These are phyloP conservation scores for Mycosarcoma maydis DNA, from an alignment of 1,284 basidiomycete species.

Conservation along the genomic window DNA sequence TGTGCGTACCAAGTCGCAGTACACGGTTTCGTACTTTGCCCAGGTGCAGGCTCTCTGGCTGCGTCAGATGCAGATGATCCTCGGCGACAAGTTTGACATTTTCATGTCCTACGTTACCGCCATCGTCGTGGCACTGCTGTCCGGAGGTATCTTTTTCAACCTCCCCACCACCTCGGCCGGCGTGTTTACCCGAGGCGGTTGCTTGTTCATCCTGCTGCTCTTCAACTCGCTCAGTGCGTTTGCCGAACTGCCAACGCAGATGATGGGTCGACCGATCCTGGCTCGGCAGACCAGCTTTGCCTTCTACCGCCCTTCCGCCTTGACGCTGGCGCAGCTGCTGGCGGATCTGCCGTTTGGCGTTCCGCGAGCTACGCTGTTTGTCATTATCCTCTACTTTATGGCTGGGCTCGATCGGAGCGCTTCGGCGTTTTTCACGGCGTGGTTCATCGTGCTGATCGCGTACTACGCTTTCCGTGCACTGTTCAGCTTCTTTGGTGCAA, in stretches of 20 bases:
- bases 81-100: conserved; percentile 85
- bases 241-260: conserved; percentile 54
- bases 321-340: conserved; percentile 53
- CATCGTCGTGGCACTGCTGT: conserved; percentile 75
- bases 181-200: conserved; percentile 82
- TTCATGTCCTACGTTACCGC: conserved; percentile 68
- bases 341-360: conserved; percentile 68
- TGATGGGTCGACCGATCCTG: conserved; percentile 54
- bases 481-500: conserved; percentile 53
- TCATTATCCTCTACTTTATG: conserved; percentile 67
- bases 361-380: conserved; percentile 67
- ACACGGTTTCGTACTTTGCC: conserved; percentile 76
- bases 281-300: conserved; percentile 54
- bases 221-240: conserved; percentile 69
- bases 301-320: conserved; percentile 64
- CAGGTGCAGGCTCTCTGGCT: conserved; percentile 73
- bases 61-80: conserved; percentile 79
- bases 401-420: conserved; percentile 46
- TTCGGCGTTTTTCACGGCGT: conserved; percentile 70
- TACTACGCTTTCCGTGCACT: conserved; percentile 59
- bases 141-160: conserved; percentile 83
- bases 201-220: conserved; percentile 74
- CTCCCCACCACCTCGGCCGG: conserved; percentile 69
- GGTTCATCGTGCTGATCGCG: conserved; percentile 68
- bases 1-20: conserved; percentile 84